Conservation (phyloP, 2,329 filamentous ascomycete genomes). For the Ceratocystis papillata region DNA sequence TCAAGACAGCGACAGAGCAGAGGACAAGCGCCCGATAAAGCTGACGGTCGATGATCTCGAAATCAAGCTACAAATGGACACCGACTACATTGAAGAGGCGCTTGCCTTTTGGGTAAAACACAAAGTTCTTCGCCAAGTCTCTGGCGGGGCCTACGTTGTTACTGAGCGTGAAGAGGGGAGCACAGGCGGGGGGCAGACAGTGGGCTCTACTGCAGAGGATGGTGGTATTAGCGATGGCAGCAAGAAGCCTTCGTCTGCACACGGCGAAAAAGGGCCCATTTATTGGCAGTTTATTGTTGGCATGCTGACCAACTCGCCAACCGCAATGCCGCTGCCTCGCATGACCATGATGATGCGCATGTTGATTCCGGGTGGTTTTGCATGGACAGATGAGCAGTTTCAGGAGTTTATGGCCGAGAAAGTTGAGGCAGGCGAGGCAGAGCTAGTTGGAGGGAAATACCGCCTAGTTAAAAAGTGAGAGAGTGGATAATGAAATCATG, state of each 20-base stretch:
- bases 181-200: not conserved
- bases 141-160: constrained; percentile 51
- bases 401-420: constrained; percentile 69
- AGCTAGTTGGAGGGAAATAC: constrained; percentile 61
- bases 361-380: constrained; percentile 75
- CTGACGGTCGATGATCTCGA: constrained; percentile 40
- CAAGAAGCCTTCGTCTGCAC: constrained; percentile 37
- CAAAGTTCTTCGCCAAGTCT: constrained; percentile 49
- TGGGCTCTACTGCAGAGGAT: constrained; percentile 16
- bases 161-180: constrained; percentile 48
- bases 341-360: constrained; percentile 95
- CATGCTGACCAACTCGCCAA: constrained; percentile 87
- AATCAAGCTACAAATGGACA: constrained; percentile 57
- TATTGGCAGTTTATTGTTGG: constrained; percentile 89
- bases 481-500: not conserved
- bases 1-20: constrained; percentile 32
- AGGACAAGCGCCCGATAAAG: constrained; percentile 31
- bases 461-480: constrained; percentile 49
- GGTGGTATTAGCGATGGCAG: constrained; percentile 26
- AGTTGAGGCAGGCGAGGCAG: constrained; percentile 59
- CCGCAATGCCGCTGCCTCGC: constrained; percentile 64
- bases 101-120: constrained; percentile 62
- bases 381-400: constrained; percentile 81
- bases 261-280: constrained; percentile 50
- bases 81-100: constrained; percentile 56